Evolutionary conservation across 345 rosid species (phyloP), one percentile per base, ranked within the genome.

Genomic region (Fremontodendron californicum): DNA sequence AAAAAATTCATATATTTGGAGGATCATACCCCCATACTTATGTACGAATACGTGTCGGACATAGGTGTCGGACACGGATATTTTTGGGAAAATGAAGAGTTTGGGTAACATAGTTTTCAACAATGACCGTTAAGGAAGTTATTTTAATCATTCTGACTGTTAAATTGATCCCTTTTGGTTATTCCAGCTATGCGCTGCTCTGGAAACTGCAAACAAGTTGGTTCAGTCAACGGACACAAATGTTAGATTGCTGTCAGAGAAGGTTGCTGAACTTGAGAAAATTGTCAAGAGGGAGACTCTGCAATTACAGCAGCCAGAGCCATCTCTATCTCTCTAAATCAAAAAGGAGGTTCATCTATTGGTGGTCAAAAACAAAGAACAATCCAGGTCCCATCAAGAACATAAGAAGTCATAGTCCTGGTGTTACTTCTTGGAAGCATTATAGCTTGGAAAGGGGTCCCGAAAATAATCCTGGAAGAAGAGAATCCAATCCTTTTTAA

Each of bases 141-240:
- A 23, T 25, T 55, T 57, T 9, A 21, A 10, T 23, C 62, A 23
- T 57, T 23, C 33, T 10, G 33, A 61, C 39, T 29, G n/a, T 12
- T 55, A 27, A 60, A 52, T 12, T 60, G 35, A 43, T 23, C 33
- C 4, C 74, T 65, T 52, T 54, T 33, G 68, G 35, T 73, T 73
- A 21, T 75, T 75, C 54, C 88, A 93, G 97, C 80, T 91, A 43
- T 93, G 97, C 85, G 76, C 87, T 61, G 81, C 97, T 73, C 74
- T 93, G 77, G 94, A 90, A 81, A 88, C 90, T 67, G 94, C 92
- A 72, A 93, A 89, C 85, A 86, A 87, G 83, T 79, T 94, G 90
- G 88, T 91, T 55, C 88, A 83, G 29, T 86, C 93, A 63, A 86
- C 94, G 3, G 88, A 86, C 69, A 75, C 87, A 43, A 91, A 85